Percentiles rank a stretch among this genome's conserved stretches.
Conservation (phyloP, 306 rosid genomes). For the Benincasa hispida region DNA sequence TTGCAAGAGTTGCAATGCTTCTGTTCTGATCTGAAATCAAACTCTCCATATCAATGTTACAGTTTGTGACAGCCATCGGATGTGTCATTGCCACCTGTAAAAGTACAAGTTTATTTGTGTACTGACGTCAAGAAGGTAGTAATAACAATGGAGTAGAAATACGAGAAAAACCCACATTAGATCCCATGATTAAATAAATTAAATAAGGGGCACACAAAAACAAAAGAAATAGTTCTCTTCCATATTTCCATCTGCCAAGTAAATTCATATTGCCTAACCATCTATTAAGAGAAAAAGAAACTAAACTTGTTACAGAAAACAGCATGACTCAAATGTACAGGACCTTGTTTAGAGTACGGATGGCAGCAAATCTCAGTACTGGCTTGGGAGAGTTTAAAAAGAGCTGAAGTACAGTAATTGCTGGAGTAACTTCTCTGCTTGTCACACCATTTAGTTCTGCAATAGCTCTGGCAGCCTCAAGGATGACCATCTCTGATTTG, state of each 20-base stretch:
- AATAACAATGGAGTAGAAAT: neutral
- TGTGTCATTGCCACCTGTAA: conserved; percentile 97
- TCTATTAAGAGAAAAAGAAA: neutral
- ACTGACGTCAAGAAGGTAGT: neutral
- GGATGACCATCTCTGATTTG: conserved; percentile 95
- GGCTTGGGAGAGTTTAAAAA: conserved; percentile 96
- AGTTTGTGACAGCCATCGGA: conserved; percentile 96
- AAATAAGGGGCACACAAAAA: neutral
- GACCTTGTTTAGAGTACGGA: conserved; percentile 96
- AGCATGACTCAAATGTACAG: neutral
- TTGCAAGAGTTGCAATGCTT: conserved; percentile 98
- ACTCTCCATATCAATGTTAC: conserved; percentile 98
- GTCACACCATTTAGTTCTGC: conserved; percentile 90
- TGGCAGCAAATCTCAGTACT: conserved; percentile 96
- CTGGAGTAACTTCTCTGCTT: conserved; percentile 83
- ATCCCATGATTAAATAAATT: neutral
- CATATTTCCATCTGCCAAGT: neutral
- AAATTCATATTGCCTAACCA: neutral
- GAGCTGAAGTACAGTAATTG: conserved; percentile 98
- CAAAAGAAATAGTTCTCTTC: neutral
- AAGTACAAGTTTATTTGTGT: conserved; percentile 8
- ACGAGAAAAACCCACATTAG: neutral
- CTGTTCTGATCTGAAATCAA: conserved; percentile 91
- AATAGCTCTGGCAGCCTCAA: conserved; percentile 96
- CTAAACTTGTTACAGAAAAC: neutral